Percentiles rank a stretch among this genome's conserved stretches.
Evolutionary conservation across 2,329 filamentous ascomycete species (phyloP).

Genomic region (Aspergillus tubingensis): DNA sequence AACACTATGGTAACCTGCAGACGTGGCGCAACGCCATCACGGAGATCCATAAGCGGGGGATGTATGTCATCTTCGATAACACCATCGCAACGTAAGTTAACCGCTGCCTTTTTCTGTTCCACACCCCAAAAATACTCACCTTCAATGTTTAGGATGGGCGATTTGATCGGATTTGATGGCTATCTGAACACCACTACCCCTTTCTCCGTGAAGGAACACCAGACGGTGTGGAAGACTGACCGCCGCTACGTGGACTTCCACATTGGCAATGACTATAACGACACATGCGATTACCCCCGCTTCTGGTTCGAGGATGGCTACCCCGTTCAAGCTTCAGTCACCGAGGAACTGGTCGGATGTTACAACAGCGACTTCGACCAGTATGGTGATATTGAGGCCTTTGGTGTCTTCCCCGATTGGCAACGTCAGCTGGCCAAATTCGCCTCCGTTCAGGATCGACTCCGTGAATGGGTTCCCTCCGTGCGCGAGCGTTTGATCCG

Average conservation of each 20-base stretch:
- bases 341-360: conserved; percentile 53
- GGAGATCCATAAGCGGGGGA: conserved; percentile 60
- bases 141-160: conserved; percentile 48
- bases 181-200: conserved; percentile 53
- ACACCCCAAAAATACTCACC: background rate
- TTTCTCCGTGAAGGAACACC: conserved; percentile 57
- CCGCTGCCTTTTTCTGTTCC: background rate
- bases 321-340: conserved; percentile 50
- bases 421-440: conserved; percentile 65
- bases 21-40: conserved; percentile 58
- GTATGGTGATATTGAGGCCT: conserved; percentile 64
- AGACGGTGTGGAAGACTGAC: conserved; percentile 56
- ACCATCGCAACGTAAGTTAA: conserved; percentile 59
- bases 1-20: conserved; percentile 61
- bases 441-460: conserved; percentile 65
- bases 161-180: conserved; percentile 55
- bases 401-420: conserved; percentile 64
- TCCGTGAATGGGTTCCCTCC: conserved; percentile 62
- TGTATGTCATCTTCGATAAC: conserved; percentile 67
- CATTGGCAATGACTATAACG: conserved; percentile 54
- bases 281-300: conserved; percentile 59
- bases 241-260: conserved; percentile 60
- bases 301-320: conserved; percentile 62
- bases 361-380: conserved; percentile 65
- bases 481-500: conserved; percentile 59